phyloP scores from a whole-genome alignment of 805 yeast species.

The Tetrapisispora fleetii region DNA sequence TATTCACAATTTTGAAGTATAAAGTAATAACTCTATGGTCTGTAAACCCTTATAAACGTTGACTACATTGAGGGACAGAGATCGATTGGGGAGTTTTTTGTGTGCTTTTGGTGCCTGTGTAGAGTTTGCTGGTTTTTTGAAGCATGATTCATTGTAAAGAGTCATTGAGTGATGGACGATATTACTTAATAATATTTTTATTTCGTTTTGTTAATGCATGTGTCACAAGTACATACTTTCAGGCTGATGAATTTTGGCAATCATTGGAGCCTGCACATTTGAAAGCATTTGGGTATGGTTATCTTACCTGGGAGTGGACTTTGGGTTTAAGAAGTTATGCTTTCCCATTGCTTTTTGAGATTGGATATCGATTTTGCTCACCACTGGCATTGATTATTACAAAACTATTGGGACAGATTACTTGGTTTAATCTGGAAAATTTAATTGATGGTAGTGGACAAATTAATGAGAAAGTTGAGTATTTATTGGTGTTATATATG shows the following conservation, averaged over 20 bases:
- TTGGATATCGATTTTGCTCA: constrained; percentile 13
- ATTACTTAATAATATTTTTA: background rate
- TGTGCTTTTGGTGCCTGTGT: too few relatives aligned
- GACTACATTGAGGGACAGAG: too few relatives aligned
- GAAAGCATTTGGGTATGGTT: constrained; percentile 68
- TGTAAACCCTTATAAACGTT: too few relatives aligned
- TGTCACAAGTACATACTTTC: constrained; percentile 67
- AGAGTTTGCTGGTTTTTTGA: too few relatives aligned
- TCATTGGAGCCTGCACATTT: constrained; percentile 84
- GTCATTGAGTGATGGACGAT: too few relatives aligned
- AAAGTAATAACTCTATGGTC: too few relatives aligned
- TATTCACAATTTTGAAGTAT: too few relatives aligned
- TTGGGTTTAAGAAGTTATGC: constrained; percentile 63
- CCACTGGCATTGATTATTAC: background rate
- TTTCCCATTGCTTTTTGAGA: constrained; percentile 64
- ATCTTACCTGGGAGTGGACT: constrained; percentile 91
- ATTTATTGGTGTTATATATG: constrained; percentile 33
- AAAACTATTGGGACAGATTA: background rate
- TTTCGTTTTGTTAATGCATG: constrained; percentile 56
- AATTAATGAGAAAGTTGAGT: constrained; percentile 14
- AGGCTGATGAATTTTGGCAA: constrained; percentile 95
- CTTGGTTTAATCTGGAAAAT: background rate
- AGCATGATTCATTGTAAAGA: background rate
- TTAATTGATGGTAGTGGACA: background rate
- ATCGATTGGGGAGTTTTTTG: too few relatives aligned